Percentiles rank a stretch among this genome's conserved stretches.
phyloP scores from a whole-genome alignment of 129 eudicot genomes.

The Deinandra increscens region DNA sequence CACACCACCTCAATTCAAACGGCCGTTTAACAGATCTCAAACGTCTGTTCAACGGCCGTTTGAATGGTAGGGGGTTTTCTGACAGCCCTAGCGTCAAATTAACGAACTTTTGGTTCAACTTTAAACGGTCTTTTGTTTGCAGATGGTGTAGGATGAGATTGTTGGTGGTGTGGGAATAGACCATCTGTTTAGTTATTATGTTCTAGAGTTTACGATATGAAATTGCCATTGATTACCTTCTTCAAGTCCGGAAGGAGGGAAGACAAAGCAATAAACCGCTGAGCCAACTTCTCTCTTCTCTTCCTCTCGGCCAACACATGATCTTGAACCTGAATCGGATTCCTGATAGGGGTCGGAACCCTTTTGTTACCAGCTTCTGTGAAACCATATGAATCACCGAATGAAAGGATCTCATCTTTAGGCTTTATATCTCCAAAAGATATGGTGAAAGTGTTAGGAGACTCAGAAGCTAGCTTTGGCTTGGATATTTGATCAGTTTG shows the following conservation, averaged over 20 bases:
- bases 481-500: constrained; percentile 25
- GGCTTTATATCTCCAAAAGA: constrained; percentile 41
- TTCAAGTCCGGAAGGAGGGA: constrained; percentile 67
- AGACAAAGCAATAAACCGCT: constrained; percentile 50
- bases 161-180: too few relatives aligned
- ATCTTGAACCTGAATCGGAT: constrained; percentile 56
- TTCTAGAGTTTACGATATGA: not conserved
- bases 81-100: too few relatives aligned
- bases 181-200: too few relatives aligned
- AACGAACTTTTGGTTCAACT: too few relatives aligned
- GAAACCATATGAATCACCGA: constrained; percentile 33
- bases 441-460: constrained; percentile 36
- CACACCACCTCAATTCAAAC: too few relatives aligned
- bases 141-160: too few relatives aligned
- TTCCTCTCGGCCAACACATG: constrained; percentile 72
- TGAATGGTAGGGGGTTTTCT: too few relatives aligned
- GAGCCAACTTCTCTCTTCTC: constrained; percentile 61
- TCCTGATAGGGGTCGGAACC: constrained; percentile 33
- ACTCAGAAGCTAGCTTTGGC: constrained; percentile 21
- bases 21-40: too few relatives aligned
- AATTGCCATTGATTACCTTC: constrained; percentile 34
- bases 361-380: constrained; percentile 19
- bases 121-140: too few relatives aligned
- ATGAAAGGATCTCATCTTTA: constrained; percentile 39
- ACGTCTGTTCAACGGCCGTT: too few relatives aligned